Base-by-base conservation (phyloP, 169 alveolate species). In the Plasmodium knowlesi region DNA sequence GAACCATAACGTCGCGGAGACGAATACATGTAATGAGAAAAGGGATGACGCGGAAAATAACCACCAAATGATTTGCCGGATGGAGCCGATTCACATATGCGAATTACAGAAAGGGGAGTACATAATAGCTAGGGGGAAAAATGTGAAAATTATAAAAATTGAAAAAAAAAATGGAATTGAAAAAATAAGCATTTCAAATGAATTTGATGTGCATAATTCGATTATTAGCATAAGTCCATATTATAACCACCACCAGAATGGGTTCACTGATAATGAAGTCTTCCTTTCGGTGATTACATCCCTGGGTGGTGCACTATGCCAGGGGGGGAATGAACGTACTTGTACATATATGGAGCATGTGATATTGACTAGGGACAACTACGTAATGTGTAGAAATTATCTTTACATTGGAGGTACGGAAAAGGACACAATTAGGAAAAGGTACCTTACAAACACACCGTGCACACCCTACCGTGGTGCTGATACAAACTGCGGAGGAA, bases 141-240 rank as follows among this genome's bases (percentile, higher is more conserved):
- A 89, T 43, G 50, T 89, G 28, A 89, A 89, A 89, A 67, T 89
- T 79, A 34, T 89, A 67, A 79, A 89, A 79, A 79, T 89, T 16
- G 78, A 61, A 25, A 89, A 89, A 57, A 89, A n/a, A 61, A 89
- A 89, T 30, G 83, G 72, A 79, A 79, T 80, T 37, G 90, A 89
- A 46, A 50, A 78, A 39, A 32, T 89, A 79, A 37, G n/a, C 34
- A 32, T 89, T 57, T 19, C 82, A 16, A 54, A 43, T 3, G 61
- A 78, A 41, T 79, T 89, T 50, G 32, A 54, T 79, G 16, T 89
- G 71, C 43, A 41, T 5, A 78, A 79, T 79, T 61, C 16, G 41
- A 89, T 89, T 39, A 3, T 89, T 14, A 89, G 89, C 34, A 61
- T 89, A 80, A 10, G 73, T 43, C 46, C 79, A 14, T 86, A 50